A percentile compares a stretch with the other conserved stretches of the same genome.
phyloP scores from a whole-genome alignment of 805 yeast genomes.

The Barnettozyma sucrosica region DNA sequence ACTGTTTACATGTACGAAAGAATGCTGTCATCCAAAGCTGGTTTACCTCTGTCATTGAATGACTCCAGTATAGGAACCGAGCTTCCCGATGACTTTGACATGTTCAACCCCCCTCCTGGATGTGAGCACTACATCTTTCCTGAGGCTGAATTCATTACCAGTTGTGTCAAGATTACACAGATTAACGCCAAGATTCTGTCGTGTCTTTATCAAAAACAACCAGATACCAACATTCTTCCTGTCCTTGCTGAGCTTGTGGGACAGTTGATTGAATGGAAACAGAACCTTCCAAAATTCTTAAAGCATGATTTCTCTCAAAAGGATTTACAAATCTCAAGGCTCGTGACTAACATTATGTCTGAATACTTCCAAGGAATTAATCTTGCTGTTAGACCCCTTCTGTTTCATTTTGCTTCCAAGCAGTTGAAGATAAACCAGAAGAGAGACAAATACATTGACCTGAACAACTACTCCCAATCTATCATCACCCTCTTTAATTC shows the following conservation, averaged over 20 bases:
- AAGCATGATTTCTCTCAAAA: constrained; percentile 55
- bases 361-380: constrained; percentile 82
- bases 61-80: constrained; percentile 79
- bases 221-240: constrained; percentile 69
- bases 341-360: constrained; percentile 70
- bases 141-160: constrained; percentile 68
- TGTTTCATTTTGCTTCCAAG: constrained; percentile 69
- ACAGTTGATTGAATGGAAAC: constrained; percentile 62
- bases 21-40: constrained; percentile 79
- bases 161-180: constrained; percentile 73
- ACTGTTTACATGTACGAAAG: constrained; percentile 77
- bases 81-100: constrained; percentile 66
- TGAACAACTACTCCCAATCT: constrained; percentile 61
- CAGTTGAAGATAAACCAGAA: constrained; percentile 48
- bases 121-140: constrained; percentile 68
- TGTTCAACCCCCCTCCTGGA: constrained; percentile 54
- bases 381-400: constrained; percentile 68
- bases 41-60: constrained; percentile 70
- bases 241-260: constrained; percentile 66
- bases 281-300: constrained; percentile 55
- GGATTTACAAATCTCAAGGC: constrained; percentile 51
- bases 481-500: constrained; percentile 67
- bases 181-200: constrained; percentile 70
- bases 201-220: constrained; percentile 67
- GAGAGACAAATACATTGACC: constrained; percentile 50